Conservation (phyloP, 352 stramenopile genomes). For the Blastocystis hominis region DNA sequence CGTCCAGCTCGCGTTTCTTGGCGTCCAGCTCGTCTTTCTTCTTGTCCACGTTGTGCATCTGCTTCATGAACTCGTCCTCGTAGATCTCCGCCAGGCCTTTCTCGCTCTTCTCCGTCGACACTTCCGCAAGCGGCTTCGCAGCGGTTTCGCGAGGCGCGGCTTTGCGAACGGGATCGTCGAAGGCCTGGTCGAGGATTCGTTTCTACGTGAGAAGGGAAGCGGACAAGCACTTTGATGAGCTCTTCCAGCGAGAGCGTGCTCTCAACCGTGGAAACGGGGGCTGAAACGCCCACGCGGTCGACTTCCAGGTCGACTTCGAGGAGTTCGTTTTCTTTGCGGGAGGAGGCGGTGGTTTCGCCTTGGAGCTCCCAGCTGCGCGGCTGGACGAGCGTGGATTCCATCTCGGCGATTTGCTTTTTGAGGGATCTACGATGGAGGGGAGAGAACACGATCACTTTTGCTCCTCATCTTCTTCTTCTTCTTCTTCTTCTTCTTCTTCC, state of each 20-base stretch:
- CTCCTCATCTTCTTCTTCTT: conserved; percentile 67
- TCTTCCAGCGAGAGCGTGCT: conserved; percentile 75
- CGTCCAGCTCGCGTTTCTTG: conserved; percentile 69
- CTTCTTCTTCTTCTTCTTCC: conserved; percentile 50
- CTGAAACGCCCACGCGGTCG: conserved; percentile 71
- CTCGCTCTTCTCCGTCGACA: conserved; percentile 80
- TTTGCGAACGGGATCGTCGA: conserved; percentile 79
- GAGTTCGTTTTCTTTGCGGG: conserved; percentile 77
- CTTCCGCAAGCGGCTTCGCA: conserved; percentile 71
- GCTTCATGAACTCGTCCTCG: conserved; percentile 81
- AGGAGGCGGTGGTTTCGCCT: conserved; percentile 71
- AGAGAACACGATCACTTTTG: background rate
- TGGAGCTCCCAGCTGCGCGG: conserved; percentile 77
- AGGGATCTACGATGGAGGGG: conserved; percentile 60
- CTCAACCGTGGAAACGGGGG: conserved; percentile 77
- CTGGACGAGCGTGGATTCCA: conserved; percentile 72
- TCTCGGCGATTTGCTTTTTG: conserved; percentile 71
- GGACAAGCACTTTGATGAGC: conserved; percentile 67
- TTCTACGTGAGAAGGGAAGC: conserved; percentile 62
- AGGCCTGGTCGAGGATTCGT: conserved; percentile 76
- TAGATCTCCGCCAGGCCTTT: conserved; percentile 80
- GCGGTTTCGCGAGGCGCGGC: conserved; percentile 63
- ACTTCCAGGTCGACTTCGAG: conserved; percentile 77
- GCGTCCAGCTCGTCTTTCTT: conserved; percentile 70
- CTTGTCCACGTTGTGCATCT: conserved; percentile 71